These are phyloP conservation scores for Aspergillus eucalypticola DNA, from an alignment of 2,329 filamentous ascomycete genomes.

Conservation along the genomic window DNA sequence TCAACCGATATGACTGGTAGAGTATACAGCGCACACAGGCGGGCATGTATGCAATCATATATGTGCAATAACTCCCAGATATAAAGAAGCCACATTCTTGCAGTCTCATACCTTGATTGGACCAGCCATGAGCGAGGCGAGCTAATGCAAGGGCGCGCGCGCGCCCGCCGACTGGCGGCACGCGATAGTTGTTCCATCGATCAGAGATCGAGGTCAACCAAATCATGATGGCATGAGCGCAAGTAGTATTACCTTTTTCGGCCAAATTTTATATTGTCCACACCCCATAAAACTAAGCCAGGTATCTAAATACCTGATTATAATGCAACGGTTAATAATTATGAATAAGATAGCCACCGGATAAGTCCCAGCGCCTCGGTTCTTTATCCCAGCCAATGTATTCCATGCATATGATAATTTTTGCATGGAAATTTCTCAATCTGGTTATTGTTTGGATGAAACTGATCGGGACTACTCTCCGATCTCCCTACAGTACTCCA, in stretches of 20 bases:
- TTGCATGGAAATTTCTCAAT: neutral
- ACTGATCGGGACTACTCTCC: neutral
- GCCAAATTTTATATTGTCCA: no score
- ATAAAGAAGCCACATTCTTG: neutral
- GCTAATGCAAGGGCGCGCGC: constrained; percentile 10
- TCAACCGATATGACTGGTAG: neutral
- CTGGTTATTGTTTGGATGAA: neutral
- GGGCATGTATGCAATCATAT: neutral
- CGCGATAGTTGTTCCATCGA: neutral
- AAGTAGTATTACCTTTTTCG: no score
- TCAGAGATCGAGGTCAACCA: neutral
- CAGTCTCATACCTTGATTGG: neutral
- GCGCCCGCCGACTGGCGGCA: neutral
- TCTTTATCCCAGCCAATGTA: neutral
- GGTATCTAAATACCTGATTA: neutral
- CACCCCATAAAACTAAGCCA: no score
- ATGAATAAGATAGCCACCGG: neutral
- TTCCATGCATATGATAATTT: neutral
- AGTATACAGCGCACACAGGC: neutral
- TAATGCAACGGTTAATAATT: neutral
- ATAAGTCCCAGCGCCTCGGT: neutral
- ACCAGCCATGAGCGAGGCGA: neutral
- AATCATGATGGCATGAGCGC: neutral
- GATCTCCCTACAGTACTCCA: neutral
- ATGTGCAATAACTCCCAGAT: neutral